phyloP scores from a whole-genome alignment of 192 early-diverging fungal genomes.

The Coemansia sp. region DNA sequence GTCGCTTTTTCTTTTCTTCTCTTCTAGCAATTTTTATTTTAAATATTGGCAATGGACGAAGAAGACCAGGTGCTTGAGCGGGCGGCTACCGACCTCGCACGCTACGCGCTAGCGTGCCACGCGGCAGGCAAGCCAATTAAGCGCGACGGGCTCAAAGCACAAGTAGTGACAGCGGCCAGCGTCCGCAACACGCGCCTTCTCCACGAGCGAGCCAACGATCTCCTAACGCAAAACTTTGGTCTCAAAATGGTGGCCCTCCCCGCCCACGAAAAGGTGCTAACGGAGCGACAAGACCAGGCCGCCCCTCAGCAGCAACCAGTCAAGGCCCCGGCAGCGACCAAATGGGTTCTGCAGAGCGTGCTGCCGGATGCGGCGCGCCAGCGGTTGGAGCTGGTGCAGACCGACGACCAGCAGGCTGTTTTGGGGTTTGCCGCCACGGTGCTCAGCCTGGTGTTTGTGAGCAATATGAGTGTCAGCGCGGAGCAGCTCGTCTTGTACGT shows the following conservation, averaged over 20 bases:
- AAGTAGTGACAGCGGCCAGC: not conserved
- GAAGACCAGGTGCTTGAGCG: slow-evolving; percentile 14
- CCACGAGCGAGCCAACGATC: slow-evolving; percentile 19
- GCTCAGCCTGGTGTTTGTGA: slow-evolving; percentile 50
- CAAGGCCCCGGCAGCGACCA: slow-evolving; percentile 5
- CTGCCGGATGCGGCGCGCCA: slow-evolving; percentile 28
- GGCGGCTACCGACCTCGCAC: slow-evolving; percentile 26
- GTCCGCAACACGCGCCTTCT: slow-evolving; percentile 11
- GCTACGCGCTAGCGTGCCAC: slow-evolving; percentile 42
- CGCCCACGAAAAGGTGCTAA: slow-evolving; percentile 25
- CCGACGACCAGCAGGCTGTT: slow-evolving; percentile 8
- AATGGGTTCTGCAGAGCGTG: slow-evolving; percentile 44
- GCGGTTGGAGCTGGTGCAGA: slow-evolving; percentile 22
- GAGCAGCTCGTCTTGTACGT: slow-evolving; percentile 47
- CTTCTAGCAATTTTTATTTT: not conserved
- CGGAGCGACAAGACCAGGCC: no score
- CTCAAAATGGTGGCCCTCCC: slow-evolving; percentile 35
- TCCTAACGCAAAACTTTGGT: slow-evolving; percentile 33
- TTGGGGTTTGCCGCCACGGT: slow-evolving; percentile 41
- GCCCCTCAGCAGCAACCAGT: no score
- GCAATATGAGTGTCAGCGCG: slow-evolving; percentile 42
- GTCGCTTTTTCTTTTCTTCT: not conserved
- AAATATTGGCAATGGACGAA: slow-evolving; percentile 6
- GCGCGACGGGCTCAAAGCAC: slow-evolving; percentile 27
- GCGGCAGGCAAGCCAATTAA: slow-evolving; percentile 34